These are phyloP conservation scores for Metschnikowia noctiluminum DNA, from an alignment of 805 yeast genomes.

Conservation along the genomic window DNA sequence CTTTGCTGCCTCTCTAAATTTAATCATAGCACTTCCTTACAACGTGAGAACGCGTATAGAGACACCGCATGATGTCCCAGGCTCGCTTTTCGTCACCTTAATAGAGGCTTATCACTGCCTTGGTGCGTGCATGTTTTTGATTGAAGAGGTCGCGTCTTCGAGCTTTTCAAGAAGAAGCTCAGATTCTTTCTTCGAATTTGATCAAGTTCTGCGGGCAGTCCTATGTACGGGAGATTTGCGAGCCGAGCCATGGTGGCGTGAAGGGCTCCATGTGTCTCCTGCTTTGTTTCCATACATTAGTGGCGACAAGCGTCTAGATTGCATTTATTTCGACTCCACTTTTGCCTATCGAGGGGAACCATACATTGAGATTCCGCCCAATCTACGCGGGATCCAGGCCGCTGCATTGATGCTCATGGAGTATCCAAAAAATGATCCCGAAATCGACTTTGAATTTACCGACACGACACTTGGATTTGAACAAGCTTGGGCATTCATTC, in stretches of 20 bases:
- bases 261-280: constrained; percentile 36
- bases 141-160: constrained; percentile 27
- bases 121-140: constrained; percentile 53
- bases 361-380: constrained; percentile 41
- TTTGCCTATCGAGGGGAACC: constrained; percentile 50
- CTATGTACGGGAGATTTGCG: constrained; percentile 57
- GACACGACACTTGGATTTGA: constrained; percentile 51
- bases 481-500: constrained; percentile 45
- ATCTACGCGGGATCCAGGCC: constrained; percentile 38
- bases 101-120: constrained; percentile 58
- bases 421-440: constrained; percentile 42
- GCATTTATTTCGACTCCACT: constrained; percentile 54
- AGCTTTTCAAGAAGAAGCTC: background rate
- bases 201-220: constrained; percentile 24
- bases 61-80: constrained; percentile 14
- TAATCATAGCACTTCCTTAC: constrained; percentile 19
- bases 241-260: constrained; percentile 53
- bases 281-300: constrained; percentile 39
- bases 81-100: constrained; percentile 34
- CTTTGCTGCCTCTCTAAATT: constrained; percentile 18
- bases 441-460: constrained; percentile 38
- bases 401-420: constrained; percentile 30
- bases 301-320: constrained; percentile 35
- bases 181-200: background rate
- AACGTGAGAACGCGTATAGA: constrained; percentile 20